Evolutionary conservation across 2,329 filamentous ascomycete genomes (phyloP).

Genomic region (Aspergillus pseudoglaucus): DNA sequence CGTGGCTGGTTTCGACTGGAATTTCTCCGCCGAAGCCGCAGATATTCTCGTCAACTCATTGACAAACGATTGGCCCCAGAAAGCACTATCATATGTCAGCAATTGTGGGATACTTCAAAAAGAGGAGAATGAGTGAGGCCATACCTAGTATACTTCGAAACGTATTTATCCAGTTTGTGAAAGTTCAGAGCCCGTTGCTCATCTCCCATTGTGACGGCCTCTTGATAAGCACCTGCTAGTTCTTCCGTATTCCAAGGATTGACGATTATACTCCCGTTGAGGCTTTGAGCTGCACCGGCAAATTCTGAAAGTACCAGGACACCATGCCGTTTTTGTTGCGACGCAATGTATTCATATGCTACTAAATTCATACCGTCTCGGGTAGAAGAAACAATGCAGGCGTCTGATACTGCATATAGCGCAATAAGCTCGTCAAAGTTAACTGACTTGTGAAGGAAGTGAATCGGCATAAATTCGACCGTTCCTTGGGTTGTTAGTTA

Average conservation of each 20-base stretch:
- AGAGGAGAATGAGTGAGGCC: slow-evolving; percentile 4
- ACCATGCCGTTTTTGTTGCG: slow-evolving; percentile 82
- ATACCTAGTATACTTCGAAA: slow-evolving; percentile 89
- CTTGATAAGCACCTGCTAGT: slow-evolving; percentile 84
- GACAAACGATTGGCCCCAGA: slow-evolving; percentile 94
- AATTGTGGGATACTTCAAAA: neutral
- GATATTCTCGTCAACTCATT: slow-evolving; percentile 65
- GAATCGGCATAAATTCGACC: slow-evolving; percentile 97
- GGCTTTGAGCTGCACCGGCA: slow-evolving; percentile 85
- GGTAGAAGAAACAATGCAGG: slow-evolving; percentile 89
- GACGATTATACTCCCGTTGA: slow-evolving; percentile 89
- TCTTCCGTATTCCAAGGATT: slow-evolving; percentile 99
- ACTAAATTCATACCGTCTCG: slow-evolving; percentile 98
- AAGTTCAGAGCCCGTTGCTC: slow-evolving; percentile 84
- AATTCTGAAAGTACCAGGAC: slow-evolving; percentile 96
- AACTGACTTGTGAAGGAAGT: slow-evolving; percentile 96
- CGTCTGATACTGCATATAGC: slow-evolving; percentile 85
- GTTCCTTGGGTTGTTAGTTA: slow-evolving; percentile 52
- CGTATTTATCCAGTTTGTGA: slow-evolving; percentile 86
- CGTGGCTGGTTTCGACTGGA: slow-evolving; percentile 26
- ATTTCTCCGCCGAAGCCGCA: slow-evolving; percentile 30
- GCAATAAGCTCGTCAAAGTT: slow-evolving; percentile 91
- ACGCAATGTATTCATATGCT: slow-evolving; percentile 96
- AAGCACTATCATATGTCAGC: slow-evolving; percentile 53
- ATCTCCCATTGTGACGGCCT: slow-evolving; percentile 92